phyloP scores from a whole-genome alignment of 768 basidiomycete species.

The Glaciozyma martinii region DNA sequence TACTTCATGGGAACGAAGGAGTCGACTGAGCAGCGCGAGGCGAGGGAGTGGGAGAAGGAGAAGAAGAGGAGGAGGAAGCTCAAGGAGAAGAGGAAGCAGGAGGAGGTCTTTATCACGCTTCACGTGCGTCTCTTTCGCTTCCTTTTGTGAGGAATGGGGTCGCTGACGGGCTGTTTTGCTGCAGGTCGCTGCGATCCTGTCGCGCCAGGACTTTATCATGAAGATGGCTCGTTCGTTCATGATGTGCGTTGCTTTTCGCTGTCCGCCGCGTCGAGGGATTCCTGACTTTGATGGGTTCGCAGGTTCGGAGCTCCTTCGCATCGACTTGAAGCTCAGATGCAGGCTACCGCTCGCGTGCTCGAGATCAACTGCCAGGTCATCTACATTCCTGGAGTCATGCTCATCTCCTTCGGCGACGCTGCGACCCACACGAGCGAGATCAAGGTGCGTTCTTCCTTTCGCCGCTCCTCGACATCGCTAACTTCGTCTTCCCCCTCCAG shows the following conservation, averaged over 20 bases:
- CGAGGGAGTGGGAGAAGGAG: constrained; percentile 43
- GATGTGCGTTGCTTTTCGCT: constrained; percentile 37
- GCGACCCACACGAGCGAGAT: constrained; percentile 71
- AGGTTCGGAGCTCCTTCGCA: constrained; percentile 46
- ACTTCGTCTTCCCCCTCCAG: not conserved
- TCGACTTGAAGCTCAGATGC: constrained; percentile 47
- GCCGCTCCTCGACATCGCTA: not conserved
- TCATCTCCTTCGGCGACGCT: constrained; percentile 72
- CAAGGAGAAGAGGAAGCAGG: constrained; percentile 54
- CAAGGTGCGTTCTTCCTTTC: constrained; percentile 51
- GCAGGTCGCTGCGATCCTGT: constrained; percentile 60
- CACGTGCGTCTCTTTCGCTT: constrained; percentile 16
- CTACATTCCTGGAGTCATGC: constrained; percentile 50
- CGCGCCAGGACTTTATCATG: constrained; percentile 46
- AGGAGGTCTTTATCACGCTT: constrained; percentile 61
- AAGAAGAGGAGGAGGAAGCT: constrained; percentile 42
- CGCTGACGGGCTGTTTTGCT: constrained; percentile 40
- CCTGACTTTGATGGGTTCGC: not conserved
- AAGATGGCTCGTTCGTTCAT: constrained; percentile 46
- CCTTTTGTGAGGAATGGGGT: constrained; percentile 34
- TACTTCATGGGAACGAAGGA: constrained; percentile 34
- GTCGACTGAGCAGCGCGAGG: constrained; percentile 35
- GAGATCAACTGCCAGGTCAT: constrained; percentile 46
- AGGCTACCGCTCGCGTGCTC: constrained; percentile 46
- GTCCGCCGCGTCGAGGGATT: not conserved